phyloP scores from a whole-genome alignment of 2,329 filamentous ascomycete species.

The Calonectria crousiana region DNA sequence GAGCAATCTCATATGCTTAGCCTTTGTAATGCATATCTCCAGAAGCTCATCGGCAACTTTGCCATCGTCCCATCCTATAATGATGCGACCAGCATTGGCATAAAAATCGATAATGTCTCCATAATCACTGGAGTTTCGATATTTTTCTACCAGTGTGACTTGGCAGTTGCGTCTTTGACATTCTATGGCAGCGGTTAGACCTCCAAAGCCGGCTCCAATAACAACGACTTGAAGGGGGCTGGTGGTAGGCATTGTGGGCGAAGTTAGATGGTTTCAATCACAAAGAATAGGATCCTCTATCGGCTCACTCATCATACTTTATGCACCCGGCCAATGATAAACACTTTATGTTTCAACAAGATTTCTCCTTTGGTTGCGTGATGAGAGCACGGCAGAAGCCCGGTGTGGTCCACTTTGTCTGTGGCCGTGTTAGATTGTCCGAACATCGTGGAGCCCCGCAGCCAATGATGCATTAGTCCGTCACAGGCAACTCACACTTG shows the following conservation, averaged over 20 bases:
- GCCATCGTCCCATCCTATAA: neutral
- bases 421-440: neutral
- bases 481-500: neutral
- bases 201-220: neutral
- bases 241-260: neutral
- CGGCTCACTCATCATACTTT: no score
- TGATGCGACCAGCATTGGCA: neutral
- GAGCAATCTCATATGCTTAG: neutral
- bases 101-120: conserved; percentile 1
- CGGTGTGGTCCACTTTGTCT: neutral
- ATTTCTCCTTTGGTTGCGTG: no score
- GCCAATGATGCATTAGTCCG: neutral
- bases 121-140: neutral
- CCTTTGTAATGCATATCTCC: conserved; percentile 1
- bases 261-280: neutral
- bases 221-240: neutral
- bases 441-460: neutral
- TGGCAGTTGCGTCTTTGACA: neutral
- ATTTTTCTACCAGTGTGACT: neutral
- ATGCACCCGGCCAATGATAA: no score
- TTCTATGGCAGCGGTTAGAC: neutral
- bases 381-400: no score
- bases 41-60: neutral
- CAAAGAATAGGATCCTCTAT: no score
- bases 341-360: neutral